phyloP scores from a whole-genome alignment of 2,329 filamentous ascomycete species.

The Nannizziopsis barbatae region DNA sequence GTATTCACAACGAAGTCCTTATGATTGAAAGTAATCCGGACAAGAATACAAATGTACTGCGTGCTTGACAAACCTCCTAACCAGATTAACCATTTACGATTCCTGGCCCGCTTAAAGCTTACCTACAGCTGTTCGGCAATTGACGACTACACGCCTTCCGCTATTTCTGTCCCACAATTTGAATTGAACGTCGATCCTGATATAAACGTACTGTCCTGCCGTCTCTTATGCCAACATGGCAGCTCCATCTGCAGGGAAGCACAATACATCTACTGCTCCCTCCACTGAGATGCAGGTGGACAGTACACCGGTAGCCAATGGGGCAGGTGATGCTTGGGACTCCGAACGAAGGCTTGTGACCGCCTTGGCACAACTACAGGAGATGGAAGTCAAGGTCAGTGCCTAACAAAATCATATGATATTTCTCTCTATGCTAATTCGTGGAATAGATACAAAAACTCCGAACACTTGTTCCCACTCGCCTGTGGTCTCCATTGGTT shows the following conservation, averaged over 20 bases:
- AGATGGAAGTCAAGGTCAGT: slow-evolving; percentile 23
- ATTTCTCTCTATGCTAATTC: not conserved
- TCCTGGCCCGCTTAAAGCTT: not conserved
- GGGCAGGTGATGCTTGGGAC: slow-evolving; percentile 17
- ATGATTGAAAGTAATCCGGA: too few species aligned
- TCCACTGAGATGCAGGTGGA: not conserved
- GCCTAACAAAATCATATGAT: not conserved
- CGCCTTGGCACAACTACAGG: slow-evolving; percentile 32
- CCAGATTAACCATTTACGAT: not conserved
- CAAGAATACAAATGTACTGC: not conserved
- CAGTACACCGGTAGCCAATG: not conserved
- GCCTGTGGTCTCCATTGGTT: slow-evolving; percentile 30
- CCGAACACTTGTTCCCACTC: slow-evolving; percentile 33
- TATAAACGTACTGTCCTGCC: not conserved
- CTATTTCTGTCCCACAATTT: not conserved
- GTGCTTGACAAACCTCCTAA: not conserved
- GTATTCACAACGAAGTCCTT: too few species aligned
- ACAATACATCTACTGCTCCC: too few species aligned
- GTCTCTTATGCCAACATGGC: not conserved
- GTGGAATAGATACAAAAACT: slow-evolving; percentile 32
- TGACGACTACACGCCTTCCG: too few species aligned
- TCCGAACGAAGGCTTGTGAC: slow-evolving; percentile 31
- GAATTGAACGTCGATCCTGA: not conserved
- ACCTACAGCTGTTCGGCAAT: not conserved
- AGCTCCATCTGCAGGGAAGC: too few species aligned